These are phyloP conservation scores for Sphagnurus paluster DNA, from an alignment of 1,284 basidiomycete species.

Conservation along the genomic window DNA sequence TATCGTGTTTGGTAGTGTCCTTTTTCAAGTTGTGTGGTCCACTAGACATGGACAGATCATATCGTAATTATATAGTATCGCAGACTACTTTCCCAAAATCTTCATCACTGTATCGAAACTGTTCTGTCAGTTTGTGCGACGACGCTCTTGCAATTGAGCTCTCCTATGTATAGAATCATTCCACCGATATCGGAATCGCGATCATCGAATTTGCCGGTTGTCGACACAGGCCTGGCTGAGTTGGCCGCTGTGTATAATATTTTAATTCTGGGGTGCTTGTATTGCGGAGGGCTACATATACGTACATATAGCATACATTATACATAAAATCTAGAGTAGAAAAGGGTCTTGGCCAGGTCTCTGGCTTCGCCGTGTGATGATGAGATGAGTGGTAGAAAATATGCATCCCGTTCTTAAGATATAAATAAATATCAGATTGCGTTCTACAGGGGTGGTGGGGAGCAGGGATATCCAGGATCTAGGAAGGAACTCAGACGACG, in stretches of 20 bases:
- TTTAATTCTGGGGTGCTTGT: too few species aligned
- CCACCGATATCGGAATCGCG: too few species aligned
- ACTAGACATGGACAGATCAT: neutral
- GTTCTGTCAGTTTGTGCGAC: neutral
- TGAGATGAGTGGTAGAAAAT: too few species aligned
- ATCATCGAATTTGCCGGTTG: too few species aligned
- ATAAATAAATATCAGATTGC: neutral
- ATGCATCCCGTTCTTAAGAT: neutral
- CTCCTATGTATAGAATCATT: neutral
- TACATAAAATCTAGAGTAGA: too few species aligned
- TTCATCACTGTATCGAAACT: neutral
- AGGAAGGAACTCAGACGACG: conserved; percentile 11
- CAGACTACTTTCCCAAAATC: neutral
- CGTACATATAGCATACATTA: too few species aligned
- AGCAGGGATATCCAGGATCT: neutral
- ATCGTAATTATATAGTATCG: neutral
- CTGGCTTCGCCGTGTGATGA: too few species aligned
- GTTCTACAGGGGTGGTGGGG: neutral
- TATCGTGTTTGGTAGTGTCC: neutral
- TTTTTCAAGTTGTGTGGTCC: neutral
- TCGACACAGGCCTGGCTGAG: too few species aligned
- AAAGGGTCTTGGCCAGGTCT: too few species aligned
- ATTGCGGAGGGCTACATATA: too few species aligned
- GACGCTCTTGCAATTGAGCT: too few species aligned
- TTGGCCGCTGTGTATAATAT: too few species aligned